Conservation (phyloP, 2,329 filamentous ascomycete species). For the Colletotrichum orchidophilum region DNA sequence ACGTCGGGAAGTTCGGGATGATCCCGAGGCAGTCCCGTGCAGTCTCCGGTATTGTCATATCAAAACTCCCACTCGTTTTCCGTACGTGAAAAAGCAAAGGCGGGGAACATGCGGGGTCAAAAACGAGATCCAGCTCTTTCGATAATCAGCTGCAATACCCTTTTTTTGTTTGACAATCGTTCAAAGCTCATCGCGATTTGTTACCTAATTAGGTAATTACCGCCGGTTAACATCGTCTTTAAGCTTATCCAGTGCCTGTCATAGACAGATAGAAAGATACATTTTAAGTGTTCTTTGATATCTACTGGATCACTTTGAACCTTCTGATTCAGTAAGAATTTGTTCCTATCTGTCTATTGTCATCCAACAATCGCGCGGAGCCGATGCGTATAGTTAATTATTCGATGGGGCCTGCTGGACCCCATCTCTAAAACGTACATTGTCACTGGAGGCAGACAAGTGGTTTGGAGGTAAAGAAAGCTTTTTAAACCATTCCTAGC, state of each 20-base stretch:
- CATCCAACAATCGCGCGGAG: too few species aligned
- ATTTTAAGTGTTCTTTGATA: too few species aligned
- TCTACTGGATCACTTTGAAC: too few species aligned
- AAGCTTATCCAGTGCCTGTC: neutral
- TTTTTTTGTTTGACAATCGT: neutral
- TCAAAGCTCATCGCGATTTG: neutral
- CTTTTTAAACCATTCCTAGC: neutral
- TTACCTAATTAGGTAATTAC: conserved; percentile 14
- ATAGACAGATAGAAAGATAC: too few species aligned
- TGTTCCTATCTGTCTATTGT: too few species aligned
- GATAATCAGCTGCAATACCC: neutral
- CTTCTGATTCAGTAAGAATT: too few species aligned
- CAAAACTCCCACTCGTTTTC: neutral
- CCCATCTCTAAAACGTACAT: too few species aligned
- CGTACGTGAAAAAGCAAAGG: neutral
- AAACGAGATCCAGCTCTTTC: neutral
- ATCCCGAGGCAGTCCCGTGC: conserved; percentile 22
- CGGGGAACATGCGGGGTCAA: conserved; percentile 31
- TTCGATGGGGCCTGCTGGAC: too few species aligned
- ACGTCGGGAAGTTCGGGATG: neutral
- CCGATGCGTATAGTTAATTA: too few species aligned
- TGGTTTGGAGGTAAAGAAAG: neutral
- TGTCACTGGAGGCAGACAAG: neutral
- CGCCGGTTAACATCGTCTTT: neutral
- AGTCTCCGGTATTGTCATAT: conserved; percentile 4